Evolutionary conservation across 1,139 yeast genomes (phyloP).

Genomic region (Debaryomyces sp.): DNA sequence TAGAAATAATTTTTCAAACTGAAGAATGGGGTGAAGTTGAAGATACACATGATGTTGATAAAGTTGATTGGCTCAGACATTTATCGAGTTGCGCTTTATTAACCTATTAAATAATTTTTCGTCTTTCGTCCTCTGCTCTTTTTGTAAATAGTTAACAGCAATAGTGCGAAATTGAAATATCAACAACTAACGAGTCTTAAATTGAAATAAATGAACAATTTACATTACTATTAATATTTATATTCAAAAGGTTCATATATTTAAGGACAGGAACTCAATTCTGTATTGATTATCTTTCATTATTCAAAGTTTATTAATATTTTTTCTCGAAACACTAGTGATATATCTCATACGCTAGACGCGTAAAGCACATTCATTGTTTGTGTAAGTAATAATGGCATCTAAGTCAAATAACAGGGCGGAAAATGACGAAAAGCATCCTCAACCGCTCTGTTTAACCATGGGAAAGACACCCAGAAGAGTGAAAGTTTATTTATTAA

Average conservation of each 20-base stretch:
- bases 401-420: not conserved
- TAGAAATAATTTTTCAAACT: constrained; percentile 85
- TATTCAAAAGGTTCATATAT: not conserved
- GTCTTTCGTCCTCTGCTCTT: not conserved
- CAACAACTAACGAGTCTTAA: constrained; percentile 1
- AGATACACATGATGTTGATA: constrained; percentile 96
- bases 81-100: constrained; percentile 80
- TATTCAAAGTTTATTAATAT: not conserved
- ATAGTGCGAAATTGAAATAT: constrained; percentile 6
- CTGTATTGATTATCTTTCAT: not conserved
- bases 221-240: not conserved
- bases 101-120: constrained; percentile 4
- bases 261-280: not conserved
- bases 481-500: constrained; percentile 84
- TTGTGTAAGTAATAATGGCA: constrained; percentile 5
- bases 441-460: not conserved
- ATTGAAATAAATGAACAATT: not conserved
- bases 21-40: constrained; percentile 97
- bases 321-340: not conserved
- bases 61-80: constrained; percentile 82
- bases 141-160: constrained; percentile 7
- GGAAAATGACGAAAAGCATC: not conserved
- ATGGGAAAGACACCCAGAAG: constrained; percentile 54
- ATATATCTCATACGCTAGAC: constrained; percentile 4
- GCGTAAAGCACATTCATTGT: constrained; percentile 3